phyloP scores from a whole-genome alignment of 495 filamentous ascomycete species.

The Terfezia boudieri region DNA sequence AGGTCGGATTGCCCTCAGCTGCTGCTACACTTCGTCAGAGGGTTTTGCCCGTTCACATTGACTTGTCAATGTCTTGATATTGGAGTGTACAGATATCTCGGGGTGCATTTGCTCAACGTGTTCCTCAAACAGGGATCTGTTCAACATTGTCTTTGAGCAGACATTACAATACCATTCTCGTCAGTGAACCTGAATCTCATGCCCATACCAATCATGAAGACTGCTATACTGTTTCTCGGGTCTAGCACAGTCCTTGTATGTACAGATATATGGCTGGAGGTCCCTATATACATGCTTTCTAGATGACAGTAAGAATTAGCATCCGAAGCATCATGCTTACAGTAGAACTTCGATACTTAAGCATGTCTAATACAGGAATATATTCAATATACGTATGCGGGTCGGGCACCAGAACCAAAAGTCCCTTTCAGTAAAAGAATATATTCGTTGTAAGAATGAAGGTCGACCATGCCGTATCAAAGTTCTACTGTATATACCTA shows the following conservation, averaged over 20 bases:
- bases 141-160: too few species aligned
- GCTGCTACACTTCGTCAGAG: too few species aligned
- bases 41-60: neutral
- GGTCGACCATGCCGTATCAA: neutral
- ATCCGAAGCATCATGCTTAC: neutral
- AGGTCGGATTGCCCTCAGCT: neutral
- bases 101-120: too few species aligned
- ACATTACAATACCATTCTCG: neutral
- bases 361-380: neutral
- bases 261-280: conserved; percentile 2
- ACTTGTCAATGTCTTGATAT: neutral
- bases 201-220: neutral
- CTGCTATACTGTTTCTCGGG: neutral
- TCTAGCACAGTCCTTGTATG: neutral
- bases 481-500: neutral
- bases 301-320: neutral
- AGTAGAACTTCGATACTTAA: neutral
- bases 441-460: neutral
- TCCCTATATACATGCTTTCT: conserved; percentile 1
- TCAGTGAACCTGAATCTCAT: neutral
- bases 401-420: too few species aligned
- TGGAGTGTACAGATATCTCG: neutral
- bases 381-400: too few species aligned
- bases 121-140: too few species aligned
- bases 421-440: too few species aligned